These are phyloP conservation scores for Wallacemonas sp. DNA, from an alignment of 208 protist genomes.

Conservation along the genomic window DNA sequence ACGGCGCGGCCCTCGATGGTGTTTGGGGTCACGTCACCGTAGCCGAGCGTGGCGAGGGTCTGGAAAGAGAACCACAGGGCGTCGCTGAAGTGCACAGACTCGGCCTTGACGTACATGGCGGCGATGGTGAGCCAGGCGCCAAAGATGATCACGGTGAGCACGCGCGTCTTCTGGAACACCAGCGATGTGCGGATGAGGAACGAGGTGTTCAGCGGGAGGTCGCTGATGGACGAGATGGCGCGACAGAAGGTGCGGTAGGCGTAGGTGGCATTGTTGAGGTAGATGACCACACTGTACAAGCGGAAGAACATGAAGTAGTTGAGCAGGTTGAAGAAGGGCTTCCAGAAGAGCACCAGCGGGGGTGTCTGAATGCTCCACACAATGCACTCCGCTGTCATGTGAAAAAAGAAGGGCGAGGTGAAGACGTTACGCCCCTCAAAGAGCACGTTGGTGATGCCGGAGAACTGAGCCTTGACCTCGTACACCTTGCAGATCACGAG, in stretches of 20 bases:
- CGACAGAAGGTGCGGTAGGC: constrained; percentile 72
- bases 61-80: constrained; percentile 83
- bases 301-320: constrained; percentile 78
- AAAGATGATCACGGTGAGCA: constrained; percentile 29
- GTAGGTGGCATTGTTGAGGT: constrained; percentile 71
- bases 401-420: constrained; percentile 69
- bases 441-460: constrained; percentile 60
- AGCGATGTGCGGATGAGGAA: constrained; percentile 74
- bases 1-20: constrained; percentile 51
- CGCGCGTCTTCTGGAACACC: constrained; percentile 36
- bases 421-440: constrained; percentile 63
- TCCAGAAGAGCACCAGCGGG: constrained; percentile 47
- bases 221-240: constrained; percentile 56
- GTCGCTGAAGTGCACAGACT: constrained; percentile 42
- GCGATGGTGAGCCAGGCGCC: constrained; percentile 50
- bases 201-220: constrained; percentile 49
- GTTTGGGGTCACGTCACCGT: constrained; percentile 72
- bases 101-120: constrained; percentile 54
- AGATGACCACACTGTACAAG: constrained; percentile 68
- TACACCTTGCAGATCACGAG: constrained; percentile 68
- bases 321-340: constrained; percentile 52
- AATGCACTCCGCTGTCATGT: constrained; percentile 61
- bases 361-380: constrained; percentile 80
- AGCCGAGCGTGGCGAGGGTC: constrained; percentile 73
- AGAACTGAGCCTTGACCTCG: constrained; percentile 65